Conservation (phyloP, 805 yeast species). For the Cyberlindnera lachancei region DNA sequence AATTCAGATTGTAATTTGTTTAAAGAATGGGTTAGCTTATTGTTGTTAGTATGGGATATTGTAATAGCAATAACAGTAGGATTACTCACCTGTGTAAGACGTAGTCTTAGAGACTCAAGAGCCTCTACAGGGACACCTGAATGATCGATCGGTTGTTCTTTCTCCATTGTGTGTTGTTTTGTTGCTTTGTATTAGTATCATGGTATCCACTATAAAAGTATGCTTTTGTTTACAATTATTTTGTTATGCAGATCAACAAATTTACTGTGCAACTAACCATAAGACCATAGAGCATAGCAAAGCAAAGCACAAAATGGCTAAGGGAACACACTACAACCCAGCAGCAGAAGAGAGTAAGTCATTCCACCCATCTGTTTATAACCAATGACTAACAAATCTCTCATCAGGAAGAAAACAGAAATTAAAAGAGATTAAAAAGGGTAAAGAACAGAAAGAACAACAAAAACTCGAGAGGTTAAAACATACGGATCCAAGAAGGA, state of each 20-base stretch:
- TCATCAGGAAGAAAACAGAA: conserved; percentile 23
- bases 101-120: conserved; percentile 53
- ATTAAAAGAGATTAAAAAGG: conserved; percentile 20
- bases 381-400: too few relatives aligned
- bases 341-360: conserved; percentile 14
- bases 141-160: conserved; percentile 21
- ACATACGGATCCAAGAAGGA: conserved; percentile 18
- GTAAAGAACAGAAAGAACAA: conserved; percentile 16
- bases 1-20: conserved; percentile 48
- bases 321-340: conserved; percentile 2
- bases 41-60: not conserved
- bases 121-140: conserved; percentile 52
- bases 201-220: too few relatives aligned
- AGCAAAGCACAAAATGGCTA: conserved; percentile 13
- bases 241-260: too few relatives aligned
- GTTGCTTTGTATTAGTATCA: too few relatives aligned
- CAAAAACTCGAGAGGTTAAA: conserved; percentile 20
- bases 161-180: conserved; percentile 2
- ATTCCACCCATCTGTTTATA: too few relatives aligned
- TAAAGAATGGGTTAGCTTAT: conserved; percentile 47
- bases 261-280: too few relatives aligned
- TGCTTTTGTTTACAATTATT: too few relatives aligned
- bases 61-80: not conserved
- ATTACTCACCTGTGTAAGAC: conserved; percentile 43
- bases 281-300: too few relatives aligned